Percentiles rank a stretch among this genome's conserved stretches.
phyloP scores from a whole-genome alignment of 73 alveolate genomes.

The Diophrys sp. region DNA sequence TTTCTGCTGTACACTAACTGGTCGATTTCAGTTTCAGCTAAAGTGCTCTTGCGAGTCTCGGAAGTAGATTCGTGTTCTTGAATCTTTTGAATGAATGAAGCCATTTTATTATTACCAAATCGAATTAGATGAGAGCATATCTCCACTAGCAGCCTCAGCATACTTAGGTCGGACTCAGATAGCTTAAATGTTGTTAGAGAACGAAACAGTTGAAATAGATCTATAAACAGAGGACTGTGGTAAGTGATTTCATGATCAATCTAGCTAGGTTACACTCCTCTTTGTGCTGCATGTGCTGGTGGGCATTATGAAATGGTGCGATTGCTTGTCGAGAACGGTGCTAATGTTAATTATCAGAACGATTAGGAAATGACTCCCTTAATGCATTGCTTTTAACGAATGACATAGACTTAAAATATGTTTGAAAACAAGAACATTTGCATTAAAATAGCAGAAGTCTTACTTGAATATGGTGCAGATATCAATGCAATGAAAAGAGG shows the following conservation, averaged over 20 bases:
- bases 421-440: slow-evolving; percentile 80
- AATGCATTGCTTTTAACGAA: slow-evolving; percentile 61
- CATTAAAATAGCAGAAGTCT: slow-evolving; percentile 72
- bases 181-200: slow-evolving; percentile 62
- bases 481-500: slow-evolving; percentile 63
- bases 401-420: slow-evolving; percentile 67
- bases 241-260: neutral
- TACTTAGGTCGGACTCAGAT: slow-evolving; percentile 65
- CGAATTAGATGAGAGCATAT: slow-evolving; percentile 69
- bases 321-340: slow-evolving; percentile 68
- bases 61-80: too few species aligned
- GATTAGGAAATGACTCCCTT: slow-evolving; percentile 60
- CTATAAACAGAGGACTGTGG: slow-evolving; percentile 66
- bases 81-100: too few species aligned
- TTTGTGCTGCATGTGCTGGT: slow-evolving; percentile 68
- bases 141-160: slow-evolving; percentile 74
- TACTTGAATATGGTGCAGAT: slow-evolving; percentile 76
- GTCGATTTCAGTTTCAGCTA: too few species aligned
- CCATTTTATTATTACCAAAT: slow-evolving; percentile 59
- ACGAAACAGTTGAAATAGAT: slow-evolving; percentile 62
- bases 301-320: slow-evolving; percentile 74
- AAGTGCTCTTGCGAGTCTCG: too few species aligned
- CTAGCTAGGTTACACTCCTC: slow-evolving; percentile 68
- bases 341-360: slow-evolving; percentile 49
- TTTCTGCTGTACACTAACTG: too few species aligned